Evolutionary conservation across 495 filamentous ascomycete species (phyloP), one percentile per base, ranked within the genome.

Genomic region (Penicillium pulvis): DNA sequence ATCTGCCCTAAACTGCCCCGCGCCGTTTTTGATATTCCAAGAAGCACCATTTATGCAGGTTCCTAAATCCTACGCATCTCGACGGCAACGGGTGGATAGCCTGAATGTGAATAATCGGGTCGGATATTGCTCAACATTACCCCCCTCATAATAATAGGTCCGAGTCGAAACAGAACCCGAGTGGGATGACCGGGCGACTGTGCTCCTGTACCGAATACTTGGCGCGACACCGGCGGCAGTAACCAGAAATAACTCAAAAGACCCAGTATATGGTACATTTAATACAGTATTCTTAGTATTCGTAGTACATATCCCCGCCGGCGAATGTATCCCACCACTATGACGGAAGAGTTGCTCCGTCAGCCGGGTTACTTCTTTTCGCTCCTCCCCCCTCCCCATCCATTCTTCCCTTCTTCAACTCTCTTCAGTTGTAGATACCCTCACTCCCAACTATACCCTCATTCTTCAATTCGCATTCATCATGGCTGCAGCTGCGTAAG

Each of bases 401-500:
- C 55, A 56, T 58, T 61, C 26, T 55, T 47, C 59, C 57, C 36
- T 61, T 50, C 53, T 60, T 48, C 54, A 54, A 56, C 53, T 50
- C 51, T 51, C 45, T 61, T 45, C 35, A 41, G 52, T 42, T 51
- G 45, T 64, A 59, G 53, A 67, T 67, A 64, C 35, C 55, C 68
- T 60, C 58, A 59, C 46, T 61, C 60, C 42, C 56, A 31, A 24
- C 46, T 19, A n/a, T 41, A 16, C 24, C 24, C 26, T 54, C 41
- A 23, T 55, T 53, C 55, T 62, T 65, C 62, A 64, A 65, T 62
- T 44, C 53, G 58, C 58, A 54, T 65, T 39, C 59, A 70, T 64
- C 55, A 70, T 73, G 67, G 67, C 71, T 71, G 70, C 78, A 60
- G 83, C 82, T 79, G 76, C 83, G 83, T 86, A 79, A 84, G 83